phyloP scores from a whole-genome alignment of 225 moss, liverwort and hornwort species.

The Marchantia paleacea region DNA sequence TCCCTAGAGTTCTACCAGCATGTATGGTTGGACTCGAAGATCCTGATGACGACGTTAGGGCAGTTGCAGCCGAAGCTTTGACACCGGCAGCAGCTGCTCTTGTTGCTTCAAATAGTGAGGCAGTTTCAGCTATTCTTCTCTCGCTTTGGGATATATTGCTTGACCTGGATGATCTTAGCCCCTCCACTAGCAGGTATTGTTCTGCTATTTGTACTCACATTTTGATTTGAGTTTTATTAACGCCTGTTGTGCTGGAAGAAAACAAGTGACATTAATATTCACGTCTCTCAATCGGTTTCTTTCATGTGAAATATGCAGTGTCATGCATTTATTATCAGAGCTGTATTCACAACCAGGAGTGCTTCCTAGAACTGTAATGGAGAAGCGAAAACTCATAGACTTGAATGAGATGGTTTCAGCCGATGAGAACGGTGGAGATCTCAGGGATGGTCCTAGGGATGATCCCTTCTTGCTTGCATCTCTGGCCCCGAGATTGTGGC shows the following conservation, averaged over 20 bases:
- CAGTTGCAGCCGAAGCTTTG: slow-evolving; percentile 90
- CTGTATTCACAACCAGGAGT: slow-evolving; percentile 87
- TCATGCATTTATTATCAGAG: slow-evolving; percentile 89
- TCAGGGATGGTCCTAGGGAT: slow-evolving; percentile 47
- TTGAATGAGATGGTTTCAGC: slow-evolving; percentile 67
- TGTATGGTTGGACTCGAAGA: slow-evolving; percentile 92
- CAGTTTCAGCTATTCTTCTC: slow-evolving; percentile 68
- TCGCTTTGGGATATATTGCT: slow-evolving; percentile 89
- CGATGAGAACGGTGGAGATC: slow-evolving; percentile 53
- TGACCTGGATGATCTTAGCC: slow-evolving; percentile 89
- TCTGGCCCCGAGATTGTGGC: slow-evolving; percentile 86
- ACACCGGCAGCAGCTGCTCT: slow-evolving; percentile 88
- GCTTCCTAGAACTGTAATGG: slow-evolving; percentile 55
- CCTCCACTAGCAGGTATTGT: slow-evolving; percentile 87
- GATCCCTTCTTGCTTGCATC: slow-evolving; percentile 76
- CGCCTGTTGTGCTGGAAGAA: not conserved
- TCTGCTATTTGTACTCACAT: not conserved
- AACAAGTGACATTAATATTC: not conserved
- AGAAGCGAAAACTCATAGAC: slow-evolving; percentile 69
- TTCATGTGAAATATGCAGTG: slow-evolving; percentile 45
- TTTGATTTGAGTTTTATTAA: not conserved
- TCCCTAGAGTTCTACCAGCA: slow-evolving; percentile 83
- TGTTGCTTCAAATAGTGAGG: slow-evolving; percentile 64
- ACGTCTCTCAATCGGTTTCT: not conserved
- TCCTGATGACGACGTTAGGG: slow-evolving; percentile 88